Conservation (phyloP, 306 rosid species). For the Prosopis cineraria region DNA sequence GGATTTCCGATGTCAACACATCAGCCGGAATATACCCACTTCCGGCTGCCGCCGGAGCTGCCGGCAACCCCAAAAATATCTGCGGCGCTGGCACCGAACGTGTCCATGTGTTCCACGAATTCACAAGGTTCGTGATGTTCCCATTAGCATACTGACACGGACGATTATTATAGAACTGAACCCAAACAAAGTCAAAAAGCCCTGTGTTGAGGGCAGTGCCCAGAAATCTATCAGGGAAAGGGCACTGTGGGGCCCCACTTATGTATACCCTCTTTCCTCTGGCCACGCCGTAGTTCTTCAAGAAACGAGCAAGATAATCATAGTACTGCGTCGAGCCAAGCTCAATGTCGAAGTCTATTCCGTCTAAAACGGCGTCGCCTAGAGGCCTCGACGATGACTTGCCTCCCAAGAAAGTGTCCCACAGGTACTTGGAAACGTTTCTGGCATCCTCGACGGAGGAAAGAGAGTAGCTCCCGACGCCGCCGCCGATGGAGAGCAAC, state of each 20-base stretch:
- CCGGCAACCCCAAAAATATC: slow-evolving; percentile 73
- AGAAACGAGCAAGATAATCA: slow-evolving; percentile 50
- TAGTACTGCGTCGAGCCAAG: slow-evolving; percentile 50
- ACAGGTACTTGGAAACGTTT: slow-evolving; percentile 47
- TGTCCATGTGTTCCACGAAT: slow-evolving; percentile 67
- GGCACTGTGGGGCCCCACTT: slow-evolving; percentile 84
- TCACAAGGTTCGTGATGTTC: slow-evolving; percentile 48
- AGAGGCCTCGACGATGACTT: slow-evolving; percentile 60
- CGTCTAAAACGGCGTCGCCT: slow-evolving; percentile 70
- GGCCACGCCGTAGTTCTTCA: slow-evolving; percentile 33
- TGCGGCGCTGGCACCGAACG: slow-evolving; percentile 11
- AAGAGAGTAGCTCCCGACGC: slow-evolving; percentile 55
- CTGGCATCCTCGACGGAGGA: slow-evolving; percentile 56
- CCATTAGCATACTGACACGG: slow-evolving; percentile 53
- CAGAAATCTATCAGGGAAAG: slow-evolving; percentile 60
- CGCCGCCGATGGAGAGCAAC: slow-evolving; percentile 73
- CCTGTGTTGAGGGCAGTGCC: slow-evolving; percentile 56
- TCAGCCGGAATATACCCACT: slow-evolving; percentile 63
- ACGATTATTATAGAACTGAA: slow-evolving; percentile 60
- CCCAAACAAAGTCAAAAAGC: slow-evolving; percentile 74
- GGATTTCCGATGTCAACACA: slow-evolving; percentile 50
- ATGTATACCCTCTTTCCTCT: slow-evolving; percentile 48
- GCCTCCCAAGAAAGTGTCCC: slow-evolving; percentile 79
- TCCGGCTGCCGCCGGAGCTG: slow-evolving; percentile 57
- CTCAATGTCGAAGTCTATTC: slow-evolving; percentile 78